Percentiles rank a stretch among this genome's conserved stretches.
Conservation (phyloP, 305 asterid species). For the Fraxinus dipetala region DNA sequence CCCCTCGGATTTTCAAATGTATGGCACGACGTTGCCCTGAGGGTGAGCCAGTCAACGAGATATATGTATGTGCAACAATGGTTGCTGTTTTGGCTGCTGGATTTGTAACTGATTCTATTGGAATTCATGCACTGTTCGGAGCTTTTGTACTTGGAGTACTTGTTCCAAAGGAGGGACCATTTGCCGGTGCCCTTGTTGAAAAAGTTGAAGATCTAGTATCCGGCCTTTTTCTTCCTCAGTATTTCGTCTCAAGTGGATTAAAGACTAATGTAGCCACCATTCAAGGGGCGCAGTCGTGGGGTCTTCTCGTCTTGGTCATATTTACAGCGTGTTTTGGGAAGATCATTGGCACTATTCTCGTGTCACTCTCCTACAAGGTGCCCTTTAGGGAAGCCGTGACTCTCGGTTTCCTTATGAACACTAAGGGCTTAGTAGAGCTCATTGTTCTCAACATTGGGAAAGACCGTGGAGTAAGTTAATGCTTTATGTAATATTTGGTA, state of each 20-base stretch:
- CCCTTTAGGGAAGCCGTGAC: conserved; percentile 22
- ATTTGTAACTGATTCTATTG: conserved; percentile 26
- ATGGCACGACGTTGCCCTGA: conserved; percentile 22
- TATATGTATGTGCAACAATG: conserved; percentile 22
- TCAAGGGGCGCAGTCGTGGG: conserved; percentile 32
- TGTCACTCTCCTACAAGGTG: conserved; percentile 17
- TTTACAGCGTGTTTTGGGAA: conserved; percentile 26
- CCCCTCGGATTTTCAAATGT: conserved; percentile 22
- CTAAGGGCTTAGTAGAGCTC: conserved; percentile 30
- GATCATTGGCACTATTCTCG: conserved; percentile 22
- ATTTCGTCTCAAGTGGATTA: conserved; percentile 30
- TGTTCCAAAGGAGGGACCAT: conserved; percentile 29
- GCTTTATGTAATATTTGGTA: background rate
- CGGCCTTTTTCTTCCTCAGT: conserved; percentile 22
- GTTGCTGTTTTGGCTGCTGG: conserved; percentile 30
- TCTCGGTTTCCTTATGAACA: conserved; percentile 33
- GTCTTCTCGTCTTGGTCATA: conserved; percentile 26
- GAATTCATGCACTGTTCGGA: conserved; percentile 29
- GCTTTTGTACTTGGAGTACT: conserved; percentile 31
- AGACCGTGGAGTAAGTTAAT: conserved; percentile 25
- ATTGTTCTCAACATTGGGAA: conserved; percentile 32
- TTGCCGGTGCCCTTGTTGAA: conserved; percentile 23
- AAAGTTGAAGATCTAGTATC: conserved; percentile 27
- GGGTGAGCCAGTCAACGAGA: conserved; percentile 26
- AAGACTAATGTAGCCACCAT: conserved; percentile 10